These are phyloP conservation scores for Plenodomus biglobosus DNA, from an alignment of 2,329 filamentous ascomycete genomes.

Conservation along the genomic window DNA sequence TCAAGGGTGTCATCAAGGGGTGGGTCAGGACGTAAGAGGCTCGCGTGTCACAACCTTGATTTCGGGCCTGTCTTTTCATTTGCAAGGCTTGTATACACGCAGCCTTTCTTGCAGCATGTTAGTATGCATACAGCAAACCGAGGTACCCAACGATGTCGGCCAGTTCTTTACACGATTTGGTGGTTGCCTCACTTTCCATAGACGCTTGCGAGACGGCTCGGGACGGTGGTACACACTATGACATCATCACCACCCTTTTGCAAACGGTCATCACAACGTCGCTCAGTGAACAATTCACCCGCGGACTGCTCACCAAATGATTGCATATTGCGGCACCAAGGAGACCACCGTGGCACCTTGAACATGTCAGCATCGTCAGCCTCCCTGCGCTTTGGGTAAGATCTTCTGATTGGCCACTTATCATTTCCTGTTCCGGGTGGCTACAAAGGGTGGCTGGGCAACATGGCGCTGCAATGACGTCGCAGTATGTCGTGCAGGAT, in stretches of 20 bases:
- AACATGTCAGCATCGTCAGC: slow-evolving; percentile 3
- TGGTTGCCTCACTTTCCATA: neutral
- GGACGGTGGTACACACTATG: neutral
- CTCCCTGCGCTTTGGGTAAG: slow-evolving; percentile 4
- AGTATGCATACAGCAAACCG: slow-evolving; percentile 2
- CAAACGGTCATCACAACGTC: neutral
- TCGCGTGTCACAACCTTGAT: neutral
- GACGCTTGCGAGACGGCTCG: neutral
- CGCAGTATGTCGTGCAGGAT: slow-evolving; percentile 11
- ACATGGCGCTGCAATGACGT: slow-evolving; percentile 17
- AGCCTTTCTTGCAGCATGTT: slow-evolving; percentile 3
- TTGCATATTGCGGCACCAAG: neutral
- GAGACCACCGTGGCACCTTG: neutral
- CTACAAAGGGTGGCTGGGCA: slow-evolving; percentile 15
- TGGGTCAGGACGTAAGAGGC: slow-evolving; percentile 13
- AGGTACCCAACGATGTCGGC: slow-evolving; percentile 8
- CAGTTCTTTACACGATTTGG: slow-evolving; percentile 3
- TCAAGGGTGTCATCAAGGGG: slow-evolving; percentile 16
- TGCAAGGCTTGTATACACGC: neutral
- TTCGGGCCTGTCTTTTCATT: slow-evolving; percentile 3
- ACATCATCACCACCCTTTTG: neutral
- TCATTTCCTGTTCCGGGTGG: slow-evolving; percentile 17
- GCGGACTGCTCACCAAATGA: neutral
- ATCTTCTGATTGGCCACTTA: slow-evolving; percentile 16
- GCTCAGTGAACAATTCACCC: neutral